A percentile compares a stretch with the other conserved stretches of the same genome.
phyloP scores from a whole-genome alignment of 176 grass and related monocot species.

The Stipa capillata region DNA sequence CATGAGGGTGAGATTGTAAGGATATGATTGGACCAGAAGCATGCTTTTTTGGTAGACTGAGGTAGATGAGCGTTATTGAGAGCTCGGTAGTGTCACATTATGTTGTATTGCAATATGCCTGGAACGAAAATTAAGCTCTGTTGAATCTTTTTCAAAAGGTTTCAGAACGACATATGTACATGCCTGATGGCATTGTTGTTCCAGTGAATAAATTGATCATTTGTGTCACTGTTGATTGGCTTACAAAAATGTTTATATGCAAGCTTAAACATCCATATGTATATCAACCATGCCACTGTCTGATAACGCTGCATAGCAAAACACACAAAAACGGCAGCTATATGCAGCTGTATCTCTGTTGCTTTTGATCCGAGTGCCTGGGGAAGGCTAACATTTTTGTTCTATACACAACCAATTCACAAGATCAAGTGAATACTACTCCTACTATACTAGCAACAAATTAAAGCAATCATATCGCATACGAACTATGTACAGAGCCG shows the following conservation, averaged over 20 bases:
- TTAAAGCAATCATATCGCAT: neutral
- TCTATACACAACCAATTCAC: neutral
- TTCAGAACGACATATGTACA: no score
- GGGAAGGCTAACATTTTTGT: no score
- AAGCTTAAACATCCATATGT: no score
- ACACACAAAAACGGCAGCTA: neutral
- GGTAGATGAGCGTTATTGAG: neutral
- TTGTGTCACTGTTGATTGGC: neutral
- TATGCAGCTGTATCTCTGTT: no score
- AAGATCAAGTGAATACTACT: neutral
- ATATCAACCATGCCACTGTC: no score
- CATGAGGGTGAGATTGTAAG: neutral
- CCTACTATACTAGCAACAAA: neutral
- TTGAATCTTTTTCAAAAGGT: no score
- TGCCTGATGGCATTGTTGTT: neutral
- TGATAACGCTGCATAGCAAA: no score
- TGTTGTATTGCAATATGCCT: neutral
- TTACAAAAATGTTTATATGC: no score
- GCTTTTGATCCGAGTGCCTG: no score
- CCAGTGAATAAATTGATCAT: neutral
- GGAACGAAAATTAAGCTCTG: neutral
- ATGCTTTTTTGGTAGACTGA: neutral
- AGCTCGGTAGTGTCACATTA: neutral
- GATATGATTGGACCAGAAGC: neutral
- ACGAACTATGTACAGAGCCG: conserved; percentile 7